Conservation (phyloP, 2,329 filamentous ascomycete species). For the Zymoseptoria tritici region DNA sequence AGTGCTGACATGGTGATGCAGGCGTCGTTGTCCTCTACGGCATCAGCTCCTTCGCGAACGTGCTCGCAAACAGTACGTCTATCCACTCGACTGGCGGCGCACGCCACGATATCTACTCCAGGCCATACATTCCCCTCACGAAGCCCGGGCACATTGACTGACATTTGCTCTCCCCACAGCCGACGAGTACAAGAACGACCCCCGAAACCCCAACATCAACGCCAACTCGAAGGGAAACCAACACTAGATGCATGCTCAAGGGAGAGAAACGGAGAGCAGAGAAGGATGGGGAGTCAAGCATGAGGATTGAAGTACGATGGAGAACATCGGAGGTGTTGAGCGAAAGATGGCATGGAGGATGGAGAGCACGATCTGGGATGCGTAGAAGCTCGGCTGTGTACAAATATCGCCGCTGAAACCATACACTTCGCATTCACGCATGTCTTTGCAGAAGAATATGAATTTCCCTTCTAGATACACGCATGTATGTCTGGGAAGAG, state of each 20-base stretch:
- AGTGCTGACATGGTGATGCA: conserved; percentile 33
- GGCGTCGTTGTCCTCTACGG: conserved; percentile 84
- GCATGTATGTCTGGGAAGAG: neutral
- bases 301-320: too few species aligned
- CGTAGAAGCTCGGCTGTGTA: neutral
- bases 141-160: neutral
- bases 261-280: neutral
- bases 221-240: neutral
- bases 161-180: conserved; percentile 44
- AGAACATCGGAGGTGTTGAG: neutral
- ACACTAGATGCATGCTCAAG: neutral
- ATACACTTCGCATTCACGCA: neutral
- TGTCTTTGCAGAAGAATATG: neutral
- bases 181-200: conserved; percentile 95
- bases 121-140: too few species aligned
- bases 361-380: neutral
- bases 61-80: conserved; percentile 71
- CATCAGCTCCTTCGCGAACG: conserved; percentile 73
- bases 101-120: neutral
- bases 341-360: neutral
- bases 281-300: neutral
- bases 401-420: neutral
- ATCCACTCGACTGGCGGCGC: conserved; percentile 12
- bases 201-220: conserved; percentile 64
- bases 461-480: neutral